Conservation (phyloP, 2,329 filamentous ascomycete genomes). For the Macroventuria anomochaeta region DNA sequence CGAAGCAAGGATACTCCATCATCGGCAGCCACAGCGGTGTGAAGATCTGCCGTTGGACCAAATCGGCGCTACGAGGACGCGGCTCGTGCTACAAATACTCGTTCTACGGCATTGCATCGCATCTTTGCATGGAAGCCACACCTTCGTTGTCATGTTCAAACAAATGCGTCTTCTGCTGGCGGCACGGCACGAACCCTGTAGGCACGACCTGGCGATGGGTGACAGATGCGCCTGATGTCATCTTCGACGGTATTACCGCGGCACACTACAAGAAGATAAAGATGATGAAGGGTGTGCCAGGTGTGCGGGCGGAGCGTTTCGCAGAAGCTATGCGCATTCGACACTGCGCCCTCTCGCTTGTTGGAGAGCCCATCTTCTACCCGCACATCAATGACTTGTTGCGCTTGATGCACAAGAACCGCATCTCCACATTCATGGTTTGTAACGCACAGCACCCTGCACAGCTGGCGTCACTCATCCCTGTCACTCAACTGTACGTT, state of each 20-base stretch:
- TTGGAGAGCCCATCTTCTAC: constrained; percentile 99
- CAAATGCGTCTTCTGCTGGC: constrained; percentile 99
- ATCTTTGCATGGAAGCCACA: constrained; percentile 98
- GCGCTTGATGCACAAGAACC: constrained; percentile 79
- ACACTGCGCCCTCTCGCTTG: constrained; percentile 89
- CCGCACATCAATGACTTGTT: constrained; percentile 95
- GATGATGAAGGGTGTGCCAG: constrained; percentile 92
- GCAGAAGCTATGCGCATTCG: constrained; percentile 90
- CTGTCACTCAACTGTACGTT: constrained; percentile 94
- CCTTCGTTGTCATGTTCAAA: constrained; percentile 95
- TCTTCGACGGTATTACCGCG: constrained; percentile 88
- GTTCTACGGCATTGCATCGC: constrained; percentile 95
- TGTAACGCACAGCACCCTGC: constrained; percentile 98
- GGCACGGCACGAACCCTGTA: constrained; percentile 95
- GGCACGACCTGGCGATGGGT: constrained; percentile 97
- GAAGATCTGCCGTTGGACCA: constrained; percentile 98
- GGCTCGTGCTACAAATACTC: constrained; percentile 98
- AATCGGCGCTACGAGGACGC: constrained; percentile 89
- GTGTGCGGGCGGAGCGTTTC: constrained; percentile 89
- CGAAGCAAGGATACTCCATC: constrained; percentile 95
- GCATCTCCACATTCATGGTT: constrained; percentile 92
- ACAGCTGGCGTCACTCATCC: constrained; percentile 79
- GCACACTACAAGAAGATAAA: constrained; percentile 98
- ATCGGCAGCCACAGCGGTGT: constrained; percentile 95
- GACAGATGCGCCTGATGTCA: constrained; percentile 86